Evolutionary conservation across 2,329 filamentous ascomycete species (phyloP).

Genomic region (Colletotrichum sojae): DNA sequence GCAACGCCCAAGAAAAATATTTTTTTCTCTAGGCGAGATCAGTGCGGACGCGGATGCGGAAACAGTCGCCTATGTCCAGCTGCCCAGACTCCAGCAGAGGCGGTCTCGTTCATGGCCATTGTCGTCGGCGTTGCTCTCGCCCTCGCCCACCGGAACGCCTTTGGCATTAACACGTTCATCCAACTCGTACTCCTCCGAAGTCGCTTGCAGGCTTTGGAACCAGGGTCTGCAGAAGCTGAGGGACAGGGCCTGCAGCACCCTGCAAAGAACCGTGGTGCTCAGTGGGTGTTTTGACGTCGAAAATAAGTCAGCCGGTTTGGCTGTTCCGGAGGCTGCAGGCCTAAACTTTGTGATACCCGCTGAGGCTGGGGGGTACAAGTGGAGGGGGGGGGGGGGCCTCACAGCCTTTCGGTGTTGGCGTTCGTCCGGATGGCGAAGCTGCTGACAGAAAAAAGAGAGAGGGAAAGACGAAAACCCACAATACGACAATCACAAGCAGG

Average conservation of each 20-base stretch:
- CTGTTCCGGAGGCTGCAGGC: conserved; percentile 17
- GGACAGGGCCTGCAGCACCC: neutral
- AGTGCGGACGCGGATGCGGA: conserved; percentile 1
- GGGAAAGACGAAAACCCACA: neutral
- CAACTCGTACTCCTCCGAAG: conserved; percentile 19
- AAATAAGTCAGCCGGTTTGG: conserved; percentile 3
- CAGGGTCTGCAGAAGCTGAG: conserved; percentile 7
- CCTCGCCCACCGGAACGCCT: no score
- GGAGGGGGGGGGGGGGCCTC: no score
- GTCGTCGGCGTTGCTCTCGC: neutral
- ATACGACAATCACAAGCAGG: neutral
- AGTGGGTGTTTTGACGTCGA: conserved; percentile 10
- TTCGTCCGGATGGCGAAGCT: conserved; percentile 28
- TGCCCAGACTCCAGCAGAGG: neutral
- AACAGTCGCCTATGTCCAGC: neutral
- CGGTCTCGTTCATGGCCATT: neutral
- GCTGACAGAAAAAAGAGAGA: neutral
- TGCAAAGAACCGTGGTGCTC: neutral
- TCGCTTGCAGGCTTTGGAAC: conserved; percentile 6
- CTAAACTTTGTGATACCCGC: conserved; percentile 23
- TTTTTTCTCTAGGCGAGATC: conserved; percentile 4
- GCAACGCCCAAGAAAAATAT: neutral
- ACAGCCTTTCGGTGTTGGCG: conserved; percentile 24
- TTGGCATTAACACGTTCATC: neutral
- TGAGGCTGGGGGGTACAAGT: neutral